These are phyloP conservation scores for Drechslerella coelobrocha DNA, from an alignment of 2,329 filamentous ascomycete species.

Conservation along the genomic window DNA sequence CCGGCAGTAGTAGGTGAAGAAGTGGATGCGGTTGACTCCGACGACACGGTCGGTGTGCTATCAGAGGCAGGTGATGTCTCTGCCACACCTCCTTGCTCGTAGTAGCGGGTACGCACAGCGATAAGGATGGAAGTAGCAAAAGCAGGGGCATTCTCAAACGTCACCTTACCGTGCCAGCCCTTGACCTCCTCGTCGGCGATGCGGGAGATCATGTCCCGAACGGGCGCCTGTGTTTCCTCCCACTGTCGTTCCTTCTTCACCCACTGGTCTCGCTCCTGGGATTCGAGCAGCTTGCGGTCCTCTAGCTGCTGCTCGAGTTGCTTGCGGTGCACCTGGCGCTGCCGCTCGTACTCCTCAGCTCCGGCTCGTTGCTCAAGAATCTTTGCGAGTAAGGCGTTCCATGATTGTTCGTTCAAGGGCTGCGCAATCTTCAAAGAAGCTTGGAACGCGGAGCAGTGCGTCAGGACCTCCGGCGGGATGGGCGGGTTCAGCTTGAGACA, in stretches of 20 bases:
- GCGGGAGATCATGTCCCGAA: conserved; percentile 69
- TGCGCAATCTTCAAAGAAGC: conserved; percentile 73
- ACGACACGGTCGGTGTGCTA: conserved; percentile 59
- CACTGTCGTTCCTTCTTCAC: conserved; percentile 72
- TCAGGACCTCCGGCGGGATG: conserved; percentile 68
- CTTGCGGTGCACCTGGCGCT: conserved; percentile 60
- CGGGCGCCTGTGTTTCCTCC: conserved; percentile 72
- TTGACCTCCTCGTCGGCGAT: conserved; percentile 76
- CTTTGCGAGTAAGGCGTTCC: conserved; percentile 72
- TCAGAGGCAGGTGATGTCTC: conserved; percentile 61
- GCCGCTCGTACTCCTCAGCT: conserved; percentile 67
- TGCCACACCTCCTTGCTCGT: conserved; percentile 60
- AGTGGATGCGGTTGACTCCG: not conserved
- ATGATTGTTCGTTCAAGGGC: conserved; percentile 72
- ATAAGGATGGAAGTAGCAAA: conserved; percentile 76
- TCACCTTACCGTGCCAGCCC: conserved; percentile 70
- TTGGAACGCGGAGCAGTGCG: conserved; percentile 75
- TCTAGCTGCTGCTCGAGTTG: conserved; percentile 57
- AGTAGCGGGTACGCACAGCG: conserved; percentile 72
- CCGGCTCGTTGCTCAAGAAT: conserved; percentile 70
- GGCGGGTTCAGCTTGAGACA: conserved; percentile 72
- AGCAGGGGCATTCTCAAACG: conserved; percentile 68
- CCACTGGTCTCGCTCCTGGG: conserved; percentile 63
- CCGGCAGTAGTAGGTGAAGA: conserved; percentile 59
- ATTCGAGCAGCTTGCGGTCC: conserved; percentile 62